Base-by-base conservation (phyloP, 768 basidiomycete genomes). In the Auriscalpium orientale region DNA sequence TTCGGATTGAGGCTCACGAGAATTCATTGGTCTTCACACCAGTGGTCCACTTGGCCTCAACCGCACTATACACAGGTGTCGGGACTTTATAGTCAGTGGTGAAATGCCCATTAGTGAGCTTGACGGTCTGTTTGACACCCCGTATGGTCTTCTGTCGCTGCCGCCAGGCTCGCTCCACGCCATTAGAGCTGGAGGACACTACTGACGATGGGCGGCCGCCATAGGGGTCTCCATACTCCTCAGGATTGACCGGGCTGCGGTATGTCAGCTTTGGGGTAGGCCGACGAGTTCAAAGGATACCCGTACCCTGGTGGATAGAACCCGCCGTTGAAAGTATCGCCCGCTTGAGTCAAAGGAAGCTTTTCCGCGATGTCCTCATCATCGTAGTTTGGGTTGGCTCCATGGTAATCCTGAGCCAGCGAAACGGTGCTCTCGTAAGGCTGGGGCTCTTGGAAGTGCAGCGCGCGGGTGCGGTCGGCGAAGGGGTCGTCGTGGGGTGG, bases 91-190 rank as follows among this genome's bases (percentile, higher is more conserved):
- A 93, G 64, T 97, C 94, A 35, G 84, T 80, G 70, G 95, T 89
- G 72, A 93, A 95, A 65, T 95, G 89, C 56, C 95, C 95, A 49
- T 92, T 80, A 9, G 92, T 95, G 61, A 98, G 84, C 69, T 91
- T 89, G 75, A 98, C 89, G 67, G 88, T 91, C 65, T 91, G 87
- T n/a, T 92, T 95, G 21, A 93, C 91, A 57, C 91, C 87, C 53
- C 93, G 89, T 67, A 91, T 91, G 72, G 94, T 89, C 35, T 89
- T 92, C 71, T 95, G 92, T 54, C 92, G 85, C 56, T 89, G 83
- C 60, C 79, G 72, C 81, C 81, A 82, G 37, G 70, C 70, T 6
- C 67, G 64, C 34, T 75, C 72, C 8, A 68, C 68, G 54, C 71
- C 71, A n/a, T 54, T 62, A 20, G 71, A 70, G 1, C 58, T 77